Conservation (phyloP, 371 early-diverging fungal species). For the Mucor saturninus region DNA sequence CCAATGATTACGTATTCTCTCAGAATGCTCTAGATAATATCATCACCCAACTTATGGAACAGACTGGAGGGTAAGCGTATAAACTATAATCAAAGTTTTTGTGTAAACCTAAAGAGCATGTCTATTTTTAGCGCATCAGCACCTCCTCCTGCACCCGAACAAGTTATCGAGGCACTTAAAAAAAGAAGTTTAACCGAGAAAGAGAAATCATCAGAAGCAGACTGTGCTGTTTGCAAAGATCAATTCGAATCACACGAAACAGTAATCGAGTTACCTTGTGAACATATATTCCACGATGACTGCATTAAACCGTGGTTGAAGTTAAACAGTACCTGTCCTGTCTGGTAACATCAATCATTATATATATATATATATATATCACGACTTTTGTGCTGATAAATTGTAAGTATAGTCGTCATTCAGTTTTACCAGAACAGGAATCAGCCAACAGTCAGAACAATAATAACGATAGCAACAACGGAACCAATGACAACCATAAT, state of each 20-base stretch:
- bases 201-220: slow-evolving; percentile 56
- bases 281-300: slow-evolving; percentile 83
- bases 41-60: slow-evolving; percentile 82
- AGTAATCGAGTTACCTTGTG: slow-evolving; percentile 75
- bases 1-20: slow-evolving; percentile 69
- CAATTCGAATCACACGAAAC: slow-evolving; percentile 66
- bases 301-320: slow-evolving; percentile 93
- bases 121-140: slow-evolving; percentile 52
- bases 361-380: neutral
- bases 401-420: slow-evolving; percentile 36
- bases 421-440: slow-evolving; percentile 35
- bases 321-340: slow-evolving; percentile 86
- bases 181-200: slow-evolving; percentile 51
- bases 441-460: neutral
- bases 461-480: slow-evolving; percentile 3
- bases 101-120: neutral
- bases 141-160: slow-evolving; percentile 73
- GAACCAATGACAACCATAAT: slow-evolving; percentile 8
- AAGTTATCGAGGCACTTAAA: slow-evolving; percentile 60
- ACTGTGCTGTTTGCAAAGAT: slow-evolving; percentile 87
- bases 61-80: slow-evolving; percentile 54
- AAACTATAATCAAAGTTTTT: neutral
- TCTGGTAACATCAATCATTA: slow-evolving; percentile 65
- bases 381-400: neutral
- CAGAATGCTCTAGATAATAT: slow-evolving; percentile 75